Evolutionary conservation across 257 asterid species (phyloP).

Genomic region (Rhazya stricta): DNA sequence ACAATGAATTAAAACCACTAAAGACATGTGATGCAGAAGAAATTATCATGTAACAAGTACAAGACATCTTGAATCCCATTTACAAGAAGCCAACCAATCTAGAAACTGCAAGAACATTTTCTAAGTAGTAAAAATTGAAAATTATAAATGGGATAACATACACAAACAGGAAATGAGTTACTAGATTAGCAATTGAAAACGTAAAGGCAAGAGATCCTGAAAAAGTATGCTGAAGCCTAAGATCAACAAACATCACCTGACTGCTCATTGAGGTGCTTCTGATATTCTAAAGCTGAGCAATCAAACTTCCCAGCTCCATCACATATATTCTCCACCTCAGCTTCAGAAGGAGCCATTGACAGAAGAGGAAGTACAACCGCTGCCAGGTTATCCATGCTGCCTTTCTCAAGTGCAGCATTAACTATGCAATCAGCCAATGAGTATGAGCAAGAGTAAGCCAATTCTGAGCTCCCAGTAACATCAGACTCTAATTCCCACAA

Average conservation of each 20-base stretch:
- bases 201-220: neutral
- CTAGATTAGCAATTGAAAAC: neutral
- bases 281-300: constrained; percentile 45
- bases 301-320: constrained; percentile 33
- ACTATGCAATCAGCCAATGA: constrained; percentile 87
- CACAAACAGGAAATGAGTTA: neutral
- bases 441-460: constrained; percentile 49
- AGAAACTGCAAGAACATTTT: neutral
- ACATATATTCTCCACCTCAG: constrained; percentile 27
- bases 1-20: neutral
- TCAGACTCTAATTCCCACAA: constrained; percentile 62
- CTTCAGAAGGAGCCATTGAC: constrained; percentile 30
- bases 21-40: neutral
- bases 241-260: constrained; percentile 42
- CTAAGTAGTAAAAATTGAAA: neutral
- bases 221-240: constrained; percentile 4
- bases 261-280: constrained; percentile 35
- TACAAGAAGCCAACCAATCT: neutral
- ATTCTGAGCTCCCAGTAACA: constrained; percentile 32
- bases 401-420: constrained; percentile 69
- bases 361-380: constrained; percentile 62
- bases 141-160: neutral
- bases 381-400: constrained; percentile 91
- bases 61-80: neutral
- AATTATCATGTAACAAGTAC: neutral